phyloP scores from a whole-genome alignment of 192 early-diverging fungal genomes.

The Coemansia asiatica region DNA sequence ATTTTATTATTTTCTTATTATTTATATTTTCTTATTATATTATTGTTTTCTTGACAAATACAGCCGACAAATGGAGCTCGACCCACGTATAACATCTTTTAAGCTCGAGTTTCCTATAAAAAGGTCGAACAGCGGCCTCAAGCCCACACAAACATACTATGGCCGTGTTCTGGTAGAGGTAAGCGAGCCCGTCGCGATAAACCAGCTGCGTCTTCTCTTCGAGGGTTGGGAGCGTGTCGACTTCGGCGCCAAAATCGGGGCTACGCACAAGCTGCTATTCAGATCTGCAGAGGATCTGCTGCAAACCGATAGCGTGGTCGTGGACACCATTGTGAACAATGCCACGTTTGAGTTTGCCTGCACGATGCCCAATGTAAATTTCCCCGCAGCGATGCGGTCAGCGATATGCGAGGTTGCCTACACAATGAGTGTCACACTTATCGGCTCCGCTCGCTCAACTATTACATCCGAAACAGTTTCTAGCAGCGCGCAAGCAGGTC shows the following conservation, averaged over 20 bases:
- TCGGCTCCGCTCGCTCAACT: constrained; percentile 14
- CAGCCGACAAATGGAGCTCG: constrained; percentile 13
- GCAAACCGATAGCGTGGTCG: constrained; percentile 23
- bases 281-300: constrained; percentile 35
- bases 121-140: constrained; percentile 34
- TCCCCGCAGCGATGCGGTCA: constrained; percentile 50
- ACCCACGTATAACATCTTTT: constrained; percentile 44
- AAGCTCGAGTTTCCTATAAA: constrained; percentile 43
- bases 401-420: constrained; percentile 50
- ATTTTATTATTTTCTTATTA: not conserved
- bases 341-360: constrained; percentile 39
- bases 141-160: constrained; percentile 48
- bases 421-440: constrained; percentile 31
- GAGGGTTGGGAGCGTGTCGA: constrained; percentile 55
- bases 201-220: constrained; percentile 43
- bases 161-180: constrained; percentile 36
- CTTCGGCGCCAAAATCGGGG: constrained; percentile 41
- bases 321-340: constrained; percentile 27
- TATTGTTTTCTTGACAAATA: constrained; percentile 1
- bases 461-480: not conserved
- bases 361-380: constrained; percentile 55
- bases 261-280: constrained; percentile 37
- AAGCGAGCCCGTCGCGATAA: constrained; percentile 30
- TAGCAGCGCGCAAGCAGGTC: not conserved
- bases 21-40: not conserved